A percentile compares a stretch with the other conserved stretches of the same genome.
phyloP scores from a whole-genome alignment of 257 asterid species.

The Nemophila menziesii region DNA sequence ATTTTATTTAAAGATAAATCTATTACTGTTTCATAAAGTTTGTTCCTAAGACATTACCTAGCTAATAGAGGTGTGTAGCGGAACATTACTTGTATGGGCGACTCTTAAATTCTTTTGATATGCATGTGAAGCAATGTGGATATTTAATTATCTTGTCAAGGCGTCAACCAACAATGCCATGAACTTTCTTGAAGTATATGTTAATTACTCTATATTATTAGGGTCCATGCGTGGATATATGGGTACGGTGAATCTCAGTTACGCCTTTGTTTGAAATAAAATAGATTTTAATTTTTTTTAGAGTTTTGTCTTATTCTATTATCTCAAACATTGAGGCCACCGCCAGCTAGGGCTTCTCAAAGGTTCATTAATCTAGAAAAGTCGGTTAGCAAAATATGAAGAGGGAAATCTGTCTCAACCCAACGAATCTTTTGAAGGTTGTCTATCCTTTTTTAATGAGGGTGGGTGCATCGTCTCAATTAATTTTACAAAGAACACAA shows the following conservation, averaged over 20 bases:
- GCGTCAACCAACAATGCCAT: slow-evolving; percentile 21
- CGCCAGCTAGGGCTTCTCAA: slow-evolving; percentile 15
- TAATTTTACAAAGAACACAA: too few relatives aligned
- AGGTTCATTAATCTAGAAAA: slow-evolving; percentile 13
- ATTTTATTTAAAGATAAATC: too few relatives aligned
- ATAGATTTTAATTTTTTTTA: neutral
- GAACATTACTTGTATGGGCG: neutral
- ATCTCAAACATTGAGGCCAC: slow-evolving; percentile 17
- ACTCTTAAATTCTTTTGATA: slow-evolving; percentile 3
- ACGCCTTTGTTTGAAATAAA: neutral
- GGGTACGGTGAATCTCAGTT: slow-evolving; percentile 11
- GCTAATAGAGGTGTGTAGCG: slow-evolving; percentile 9
- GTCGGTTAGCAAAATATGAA: slow-evolving; percentile 13
- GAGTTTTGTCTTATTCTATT: slow-evolving; percentile 1
- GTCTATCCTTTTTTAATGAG: too few relatives aligned
- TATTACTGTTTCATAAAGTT: too few relatives aligned
- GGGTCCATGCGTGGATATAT: neutral
- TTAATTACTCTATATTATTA: slow-evolving; percentile 8
- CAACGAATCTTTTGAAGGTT: slow-evolving; percentile 21
- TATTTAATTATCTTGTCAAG: slow-evolving; percentile 10
- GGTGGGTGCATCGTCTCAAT: too few relatives aligned
- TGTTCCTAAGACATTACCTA: too few relatives aligned
- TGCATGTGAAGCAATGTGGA: slow-evolving; percentile 4
- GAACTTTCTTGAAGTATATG: slow-evolving; percentile 7
- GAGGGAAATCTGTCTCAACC: slow-evolving; percentile 15